Percentiles rank a stretch among this genome's conserved stretches.
These are phyloP conservation scores for Urtica urens DNA, from an alignment of 306 rosid genomes.

Conservation along the genomic window DNA sequence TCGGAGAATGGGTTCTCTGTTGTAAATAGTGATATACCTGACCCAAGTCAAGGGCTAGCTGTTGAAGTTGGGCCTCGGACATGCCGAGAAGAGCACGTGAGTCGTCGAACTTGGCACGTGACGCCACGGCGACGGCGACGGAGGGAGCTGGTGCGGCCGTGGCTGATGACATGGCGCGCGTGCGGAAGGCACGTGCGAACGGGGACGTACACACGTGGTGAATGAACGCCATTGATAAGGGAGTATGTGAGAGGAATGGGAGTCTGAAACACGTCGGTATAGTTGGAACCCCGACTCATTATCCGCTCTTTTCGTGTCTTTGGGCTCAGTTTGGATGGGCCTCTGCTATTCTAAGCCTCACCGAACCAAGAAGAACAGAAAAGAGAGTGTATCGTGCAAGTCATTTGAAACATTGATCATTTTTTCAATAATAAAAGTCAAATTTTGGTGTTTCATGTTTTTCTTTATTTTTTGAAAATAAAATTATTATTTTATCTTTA, in stretches of 20 bases:
- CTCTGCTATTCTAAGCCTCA: neutral
- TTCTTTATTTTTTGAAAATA: no score
- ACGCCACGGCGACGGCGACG: slow-evolving; percentile 14
- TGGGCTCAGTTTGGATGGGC: neutral
- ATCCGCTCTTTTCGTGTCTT: slow-evolving; percentile 18
- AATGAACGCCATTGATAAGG: slow-evolving; percentile 48
- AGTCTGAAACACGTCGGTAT: no score
- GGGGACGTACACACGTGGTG: slow-evolving; percentile 54
- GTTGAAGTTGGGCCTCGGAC: slow-evolving; percentile 72
- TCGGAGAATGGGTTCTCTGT: no score
- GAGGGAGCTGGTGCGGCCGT: slow-evolving; percentile 7
- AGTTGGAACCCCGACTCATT: no score
- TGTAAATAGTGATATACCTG: no score
- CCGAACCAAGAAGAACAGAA: neutral
- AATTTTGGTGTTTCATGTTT: no score
- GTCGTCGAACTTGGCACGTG: slow-evolving; percentile 11
- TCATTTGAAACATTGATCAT: no score
- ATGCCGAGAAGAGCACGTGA: slow-evolving; percentile 71
- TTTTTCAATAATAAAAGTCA: no score
- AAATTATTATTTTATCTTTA: no score
- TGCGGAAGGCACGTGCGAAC: slow-evolving; percentile 41
- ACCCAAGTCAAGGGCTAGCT: slow-evolving; percentile 52
- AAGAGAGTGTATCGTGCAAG: neutral
- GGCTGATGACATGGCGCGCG: slow-evolving; percentile 19
- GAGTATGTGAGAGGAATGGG: no score